Conservation (phyloP, 345 rosid species). For the Angophora floribunda region DNA sequence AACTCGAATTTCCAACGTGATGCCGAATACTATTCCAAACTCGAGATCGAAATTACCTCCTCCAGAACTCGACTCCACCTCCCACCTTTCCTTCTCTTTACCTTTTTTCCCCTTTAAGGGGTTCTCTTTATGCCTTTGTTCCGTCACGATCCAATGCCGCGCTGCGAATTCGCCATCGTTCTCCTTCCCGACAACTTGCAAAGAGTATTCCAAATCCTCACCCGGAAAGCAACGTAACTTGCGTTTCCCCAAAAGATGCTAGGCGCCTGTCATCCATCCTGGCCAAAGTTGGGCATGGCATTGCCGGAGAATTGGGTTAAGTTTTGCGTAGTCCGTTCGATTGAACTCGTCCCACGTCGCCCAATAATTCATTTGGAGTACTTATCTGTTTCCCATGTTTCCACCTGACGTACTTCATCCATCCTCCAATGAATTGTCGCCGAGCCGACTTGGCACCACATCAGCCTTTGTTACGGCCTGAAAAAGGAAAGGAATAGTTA, state of each 20-base stretch:
- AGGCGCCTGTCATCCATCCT: not conserved
- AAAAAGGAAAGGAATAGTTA: not conserved
- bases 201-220: not conserved
- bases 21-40: not conserved
- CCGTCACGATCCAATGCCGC: not conserved
- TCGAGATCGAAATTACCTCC: not conserved
- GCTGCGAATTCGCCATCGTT: not conserved
- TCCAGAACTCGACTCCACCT: not conserved
- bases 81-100: not conserved
- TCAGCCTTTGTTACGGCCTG: not conserved
- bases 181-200: not conserved
- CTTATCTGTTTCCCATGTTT: not conserved
- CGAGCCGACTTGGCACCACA: not conserved
- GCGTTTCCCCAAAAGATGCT: not conserved
- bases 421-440: not conserved
- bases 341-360: not conserved
- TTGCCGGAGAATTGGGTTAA: not conserved
- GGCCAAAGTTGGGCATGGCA: not conserved
- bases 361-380: not conserved
- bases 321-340: not conserved
- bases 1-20: not conserved
- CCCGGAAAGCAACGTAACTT: not conserved
- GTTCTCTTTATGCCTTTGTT: not conserved
- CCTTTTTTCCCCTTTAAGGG: not conserved
- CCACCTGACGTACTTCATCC: not conserved